Base-by-base conservation (phyloP, 345 rosid species). In the Sonneratia alba region DNA sequence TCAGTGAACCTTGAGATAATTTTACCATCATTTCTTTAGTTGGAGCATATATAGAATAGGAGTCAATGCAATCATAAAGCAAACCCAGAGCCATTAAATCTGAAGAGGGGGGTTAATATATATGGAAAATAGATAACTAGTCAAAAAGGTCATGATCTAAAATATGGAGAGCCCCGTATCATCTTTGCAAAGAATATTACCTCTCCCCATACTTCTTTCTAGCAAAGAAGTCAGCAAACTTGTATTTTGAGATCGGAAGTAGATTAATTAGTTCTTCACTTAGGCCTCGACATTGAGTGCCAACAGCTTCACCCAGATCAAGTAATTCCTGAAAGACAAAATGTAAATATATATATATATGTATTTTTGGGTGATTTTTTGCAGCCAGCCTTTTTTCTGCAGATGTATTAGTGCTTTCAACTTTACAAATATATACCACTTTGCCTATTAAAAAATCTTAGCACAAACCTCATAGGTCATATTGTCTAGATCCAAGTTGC, bases 391-490 rank as follows among this genome's bases (percentile, higher is more conserved):
- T 53, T 53, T 53, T 22, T 53, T 53, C 59, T 53, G 15, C 19
- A 36, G 68, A 34, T 62, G 66, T 36, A 8, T 8, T 4, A 38
- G 38, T 47, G 56, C 59, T 42, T 21, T 22, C 21, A 66, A 16
- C 51, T 24, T 6, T 37, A 45, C 34, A 47, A 32, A 10, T 7
- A 16, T 18, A 7, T 19, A 3, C 59, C 4, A 19, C 59, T 53
- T 53, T 19, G n/a, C 15, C 59, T 1, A 53, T 6, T 18, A 11
- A 71, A 32, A 34, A 71, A 69, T 19, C 73, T 24, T 12, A 56
- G 69, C 72, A 62, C 85, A 75, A 81, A 89, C 91, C 91, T 87
- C 91, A 42, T 87, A 87, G 66, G 90, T 85, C 94, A 87, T 89
- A 84, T 72, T 82, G 79, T 89, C 91, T 6, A 82, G 91, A 82